A percentile compares a stretch with the other conserved stretches of the same genome.
These are phyloP conservation scores for Plasmodium sp. DNA, from an alignment of 169 alveolate genomes.

Conservation along the genomic window DNA sequence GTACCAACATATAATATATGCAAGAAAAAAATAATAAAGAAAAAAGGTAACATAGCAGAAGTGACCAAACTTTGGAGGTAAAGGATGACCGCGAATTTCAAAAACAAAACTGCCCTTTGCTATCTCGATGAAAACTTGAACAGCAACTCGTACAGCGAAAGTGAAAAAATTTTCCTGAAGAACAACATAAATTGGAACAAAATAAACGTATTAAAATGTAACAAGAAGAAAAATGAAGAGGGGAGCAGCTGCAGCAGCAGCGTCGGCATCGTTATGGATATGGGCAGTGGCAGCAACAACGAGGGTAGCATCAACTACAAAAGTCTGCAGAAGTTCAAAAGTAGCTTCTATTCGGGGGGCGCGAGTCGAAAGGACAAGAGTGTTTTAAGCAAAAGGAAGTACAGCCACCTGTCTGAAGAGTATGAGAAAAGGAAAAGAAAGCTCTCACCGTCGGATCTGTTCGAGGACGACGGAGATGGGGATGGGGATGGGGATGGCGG, in stretches of 20 bases:
- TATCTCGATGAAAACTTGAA: conserved; percentile 42
- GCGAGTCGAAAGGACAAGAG: neutral
- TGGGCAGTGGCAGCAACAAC: neutral
- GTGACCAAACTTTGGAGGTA: neutral
- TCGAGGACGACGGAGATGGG: neutral
- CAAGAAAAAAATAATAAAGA: neutral
- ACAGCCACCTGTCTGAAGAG: neutral
- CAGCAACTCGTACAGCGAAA: conserved; percentile 21
- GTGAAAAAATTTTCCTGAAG: conserved; percentile 31
- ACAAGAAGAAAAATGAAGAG: neutral
- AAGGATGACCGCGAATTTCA: conserved; percentile 32
- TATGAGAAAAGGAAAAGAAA: conserved; percentile 30
- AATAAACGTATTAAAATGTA: conserved; percentile 6
- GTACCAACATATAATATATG: neutral
- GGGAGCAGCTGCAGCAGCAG: neutral
- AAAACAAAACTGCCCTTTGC: conserved; percentile 8
- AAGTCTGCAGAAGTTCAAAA: neutral
- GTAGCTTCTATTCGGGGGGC: neutral
- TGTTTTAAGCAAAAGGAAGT: neutral
- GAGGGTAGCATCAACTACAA: neutral
- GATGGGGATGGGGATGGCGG: neutral
- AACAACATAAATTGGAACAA: conserved; percentile 51
- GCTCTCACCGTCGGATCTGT: neutral
- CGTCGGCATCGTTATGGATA: neutral
- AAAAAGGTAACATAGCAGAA: neutral